phyloP scores from a whole-genome alignment of 2,329 filamentous ascomycete species.

The Fusarium miscanthi region DNA sequence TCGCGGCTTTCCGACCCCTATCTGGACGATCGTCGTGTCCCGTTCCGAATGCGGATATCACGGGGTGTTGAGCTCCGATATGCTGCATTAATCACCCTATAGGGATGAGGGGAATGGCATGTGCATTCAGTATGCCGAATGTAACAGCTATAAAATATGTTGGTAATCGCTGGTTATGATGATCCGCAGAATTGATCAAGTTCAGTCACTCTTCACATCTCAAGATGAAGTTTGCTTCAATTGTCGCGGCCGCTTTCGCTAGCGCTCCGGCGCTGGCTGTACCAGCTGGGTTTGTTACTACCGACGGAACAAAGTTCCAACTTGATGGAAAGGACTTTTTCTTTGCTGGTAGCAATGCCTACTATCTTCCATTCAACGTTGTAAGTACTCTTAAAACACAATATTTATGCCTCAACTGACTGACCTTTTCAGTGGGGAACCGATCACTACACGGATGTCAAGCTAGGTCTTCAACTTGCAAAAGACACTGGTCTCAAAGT shows the following conservation, averaged over 20 bases:
- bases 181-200: background rate
- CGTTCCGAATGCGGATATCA: constrained; percentile 25
- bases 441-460: constrained; percentile 46
- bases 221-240: constrained; percentile 23
- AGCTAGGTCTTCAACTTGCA: constrained; percentile 2
- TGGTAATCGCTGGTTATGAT: fast-evolving
- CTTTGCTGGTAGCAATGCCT: constrained; percentile 68
- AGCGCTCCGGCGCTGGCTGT: constrained; percentile 13
- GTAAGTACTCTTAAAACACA: constrained; percentile 46
- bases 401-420: background rate
- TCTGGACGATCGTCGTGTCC: background rate
- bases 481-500: constrained; percentile 30
- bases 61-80: constrained; percentile 31
- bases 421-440: constrained; percentile 23
- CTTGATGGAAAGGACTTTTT: constrained; percentile 66
- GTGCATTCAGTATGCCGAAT: background rate
- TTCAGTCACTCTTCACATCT: background rate
- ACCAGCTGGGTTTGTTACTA: constrained; percentile 59
- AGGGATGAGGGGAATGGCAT: constrained; percentile 11
- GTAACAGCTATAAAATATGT: constrained; percentile 18
- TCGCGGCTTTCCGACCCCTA: background rate
- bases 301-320: constrained; percentile 61
- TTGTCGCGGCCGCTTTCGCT: constrained; percentile 14
- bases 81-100: constrained; percentile 27
- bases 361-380: constrained; percentile 66